Evolutionary conservation across 2,329 filamentous ascomycete genomes (phyloP), one percentile per base, ranked within the genome.

Genomic region (Phaeosphaeria sp.): DNA sequence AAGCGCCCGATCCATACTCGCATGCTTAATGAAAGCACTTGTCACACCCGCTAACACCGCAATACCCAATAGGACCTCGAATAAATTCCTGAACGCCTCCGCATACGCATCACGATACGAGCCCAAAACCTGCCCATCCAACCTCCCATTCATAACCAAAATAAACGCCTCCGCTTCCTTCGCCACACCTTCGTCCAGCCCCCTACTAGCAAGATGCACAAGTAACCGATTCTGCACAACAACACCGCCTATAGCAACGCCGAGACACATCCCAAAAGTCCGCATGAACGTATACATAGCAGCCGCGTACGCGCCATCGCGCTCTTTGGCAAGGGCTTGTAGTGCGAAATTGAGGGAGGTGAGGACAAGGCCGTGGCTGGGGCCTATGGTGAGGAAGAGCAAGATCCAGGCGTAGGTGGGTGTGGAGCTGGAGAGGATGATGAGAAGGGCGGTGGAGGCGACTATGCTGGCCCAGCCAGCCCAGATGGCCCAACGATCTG

Each of bases 261-360:
- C 46, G 11, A 48, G 25, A 25, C 46, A 48, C 22, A 48, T 22
- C 4, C 46, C 46, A 18, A 48, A 25, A 17, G 21, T 25, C n/a
- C 46, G 46, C 46, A 48, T 48, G 46, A 48, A 48, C 17, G 46
- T 25, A 11, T 25, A 48, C 25, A 48, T 25, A 11, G 46, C 46
- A n/a, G 46, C 25, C 11, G 46, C 46, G 17, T 25, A 25, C 4
- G 46, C 46, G 22, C 22, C 46, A 15, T 48, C 46, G 22, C 25
- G 21, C 10, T 25, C 46, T n/a, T 22, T 48, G 23, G 46, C 46
- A 5, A 48, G 25, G 3, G 46, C 46, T n/a, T 48, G 46, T 1
- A 48, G 21, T 13, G 46, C 46, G 23, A 48, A 48, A 23, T 48
- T 48, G 46, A 25, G 46, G 11, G 21, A 22, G 6, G 25, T 25